Evolutionary conservation across 306 rosid species (phyloP).

Genomic region (Styphnolobium japonicum): DNA sequence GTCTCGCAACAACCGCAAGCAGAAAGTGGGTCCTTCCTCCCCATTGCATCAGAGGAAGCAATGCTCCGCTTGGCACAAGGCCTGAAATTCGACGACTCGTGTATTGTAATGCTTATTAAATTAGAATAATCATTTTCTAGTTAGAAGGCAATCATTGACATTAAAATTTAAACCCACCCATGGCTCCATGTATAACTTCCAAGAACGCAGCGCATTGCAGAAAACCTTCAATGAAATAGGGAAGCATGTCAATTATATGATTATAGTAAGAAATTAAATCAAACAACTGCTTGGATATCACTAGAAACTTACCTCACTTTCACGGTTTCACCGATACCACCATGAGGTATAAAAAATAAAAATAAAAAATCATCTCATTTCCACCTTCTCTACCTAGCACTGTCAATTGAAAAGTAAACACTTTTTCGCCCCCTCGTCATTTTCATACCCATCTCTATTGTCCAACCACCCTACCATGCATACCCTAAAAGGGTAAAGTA

Average conservation of each 20-base stretch:
- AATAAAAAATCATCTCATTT: no score
- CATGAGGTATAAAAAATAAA: neutral
- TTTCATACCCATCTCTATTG: neutral
- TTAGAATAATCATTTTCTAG: neutral
- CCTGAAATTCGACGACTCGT: conserved; percentile 45
- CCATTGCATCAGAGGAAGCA: conserved; percentile 96
- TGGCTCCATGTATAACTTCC: conserved; percentile 86
- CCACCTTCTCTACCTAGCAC: neutral
- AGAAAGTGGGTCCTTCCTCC: conserved; percentile 79
- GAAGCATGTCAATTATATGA: neutral
- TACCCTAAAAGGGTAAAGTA: neutral
- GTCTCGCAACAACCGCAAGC: conserved; percentile 52
- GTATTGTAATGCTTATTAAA: neutral
- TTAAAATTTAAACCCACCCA: conserved; percentile 51
- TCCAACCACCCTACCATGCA: neutral
- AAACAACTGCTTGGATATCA: neutral
- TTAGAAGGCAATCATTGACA: neutral
- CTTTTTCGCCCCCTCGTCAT: neutral
- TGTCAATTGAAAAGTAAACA: neutral
- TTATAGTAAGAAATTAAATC: neutral
- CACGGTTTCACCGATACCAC: neutral
- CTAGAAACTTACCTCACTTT: no score
- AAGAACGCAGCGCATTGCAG: conserved; percentile 78
- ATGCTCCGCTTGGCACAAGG: conserved; percentile 79
- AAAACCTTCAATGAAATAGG: conserved; percentile 45